Percentiles rank a stretch among this genome's conserved stretches.
These are phyloP conservation scores for Calonectria pseudoreteaudii DNA, from an alignment of 2,329 filamentous ascomycete genomes.

Conservation along the genomic window DNA sequence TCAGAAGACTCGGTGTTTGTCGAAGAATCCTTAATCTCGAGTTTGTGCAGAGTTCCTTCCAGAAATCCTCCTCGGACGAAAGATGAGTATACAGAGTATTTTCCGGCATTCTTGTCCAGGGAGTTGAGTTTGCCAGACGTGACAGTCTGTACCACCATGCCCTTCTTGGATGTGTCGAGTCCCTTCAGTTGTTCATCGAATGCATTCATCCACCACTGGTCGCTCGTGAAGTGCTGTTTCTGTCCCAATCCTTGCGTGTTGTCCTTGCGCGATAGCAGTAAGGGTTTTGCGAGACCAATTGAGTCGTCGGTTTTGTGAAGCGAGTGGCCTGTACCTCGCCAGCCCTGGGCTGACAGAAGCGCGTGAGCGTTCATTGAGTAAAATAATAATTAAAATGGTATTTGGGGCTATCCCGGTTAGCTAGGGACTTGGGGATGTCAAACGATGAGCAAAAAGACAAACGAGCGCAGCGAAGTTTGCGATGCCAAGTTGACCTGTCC, in stretches of 20 bases:
- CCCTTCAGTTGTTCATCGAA: conserved; percentile 92
- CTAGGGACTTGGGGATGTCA: background rate
- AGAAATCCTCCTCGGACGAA: conserved; percentile 88
- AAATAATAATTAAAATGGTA: background rate
- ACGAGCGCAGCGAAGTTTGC: conserved; percentile 3
- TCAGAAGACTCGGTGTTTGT: conserved; percentile 41
- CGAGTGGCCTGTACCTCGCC: conserved; percentile 89
- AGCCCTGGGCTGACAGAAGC: conserved; percentile 87
- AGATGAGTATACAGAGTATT: conserved; percentile 80
- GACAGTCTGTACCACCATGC: conserved; percentile 68
- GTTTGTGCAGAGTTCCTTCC: conserved; percentile 71
- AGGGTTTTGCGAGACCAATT: conserved; percentile 83
- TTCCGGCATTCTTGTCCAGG: conserved; percentile 64
- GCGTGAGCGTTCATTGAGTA: conserved; percentile 82
- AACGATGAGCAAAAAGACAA: background rate
- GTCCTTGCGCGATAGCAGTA: conserved; percentile 85
- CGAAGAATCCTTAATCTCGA: conserved; percentile 41
- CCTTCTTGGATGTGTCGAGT: conserved; percentile 72
- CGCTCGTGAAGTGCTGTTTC: conserved; percentile 74
- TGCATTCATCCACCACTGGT: conserved; percentile 97
- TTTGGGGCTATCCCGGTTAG: background rate
- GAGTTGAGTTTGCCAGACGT: conserved; percentile 66
- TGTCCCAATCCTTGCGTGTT: conserved; percentile 86
- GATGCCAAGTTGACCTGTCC: background rate
- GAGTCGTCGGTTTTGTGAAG: conserved; percentile 80